Conservation (phyloP, 192 early-diverging fungal genomes). For the Funneliformis geosporum region DNA sequence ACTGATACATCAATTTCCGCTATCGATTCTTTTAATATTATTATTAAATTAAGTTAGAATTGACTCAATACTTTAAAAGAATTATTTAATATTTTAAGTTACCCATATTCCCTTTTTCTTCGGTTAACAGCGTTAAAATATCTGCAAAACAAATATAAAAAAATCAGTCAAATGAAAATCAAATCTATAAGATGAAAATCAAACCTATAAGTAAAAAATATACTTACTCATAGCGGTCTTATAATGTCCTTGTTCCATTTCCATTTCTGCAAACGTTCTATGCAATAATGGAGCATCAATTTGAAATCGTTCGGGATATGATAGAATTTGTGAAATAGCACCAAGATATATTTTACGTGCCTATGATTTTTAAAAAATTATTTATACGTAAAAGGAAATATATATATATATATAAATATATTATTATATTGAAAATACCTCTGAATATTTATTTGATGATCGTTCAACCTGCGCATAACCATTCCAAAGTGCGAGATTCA, state of each 20-base stretch:
- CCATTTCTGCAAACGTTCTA: conserved; percentile 53
- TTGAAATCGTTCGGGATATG: conserved; percentile 40
- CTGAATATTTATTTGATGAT: conserved; percentile 41
- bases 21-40: conserved; percentile 1
- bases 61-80: not conserved
- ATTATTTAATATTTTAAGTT: not conserved
- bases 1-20: conserved; percentile 3
- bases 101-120: conserved; percentile 16
- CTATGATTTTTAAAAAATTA: conserved; percentile 28
- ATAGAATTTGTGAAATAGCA: conserved; percentile 44
- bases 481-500: conserved; percentile 56
- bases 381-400: not conserved
- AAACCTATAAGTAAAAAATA: not conserved
- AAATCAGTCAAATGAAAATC: no score
- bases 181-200: not conserved
- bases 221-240: conserved; percentile 44
- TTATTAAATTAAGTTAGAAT: not conserved
- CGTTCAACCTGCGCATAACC: conserved; percentile 56
- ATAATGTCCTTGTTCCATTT: conserved; percentile 48
- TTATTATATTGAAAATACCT: conserved; percentile 40
- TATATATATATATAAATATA: not conserved
- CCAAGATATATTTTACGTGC: conserved; percentile 53
- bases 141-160: not conserved
- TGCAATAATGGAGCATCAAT: conserved; percentile 44
- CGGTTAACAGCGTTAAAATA: conserved; percentile 14